phyloP scores from a whole-genome alignment of 2,329 filamentous ascomycete species.

The Fusarium avenaceum region DNA sequence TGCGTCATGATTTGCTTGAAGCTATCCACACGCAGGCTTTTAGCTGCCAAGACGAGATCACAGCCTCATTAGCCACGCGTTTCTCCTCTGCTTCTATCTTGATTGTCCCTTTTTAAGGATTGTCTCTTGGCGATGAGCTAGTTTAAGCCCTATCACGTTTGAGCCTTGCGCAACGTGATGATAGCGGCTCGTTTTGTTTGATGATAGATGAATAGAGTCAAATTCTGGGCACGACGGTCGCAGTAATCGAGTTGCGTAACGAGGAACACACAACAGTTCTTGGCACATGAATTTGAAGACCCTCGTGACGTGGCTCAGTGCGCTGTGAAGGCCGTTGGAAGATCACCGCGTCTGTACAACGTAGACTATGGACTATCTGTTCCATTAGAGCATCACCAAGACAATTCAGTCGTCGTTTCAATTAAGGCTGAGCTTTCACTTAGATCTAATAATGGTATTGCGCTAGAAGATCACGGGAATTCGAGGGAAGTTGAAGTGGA shows the following conservation, averaged over 20 bases:
- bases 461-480: not conserved
- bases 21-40: not conserved
- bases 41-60: conserved; percentile 30
- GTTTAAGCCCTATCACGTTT: conserved; percentile 28
- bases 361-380: not conserved
- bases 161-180: conserved; percentile 10
- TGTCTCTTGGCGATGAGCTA: conserved; percentile 18
- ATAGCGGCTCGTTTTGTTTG: conserved; percentile 1
- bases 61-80: conserved; percentile 43
- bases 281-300: conserved; percentile 4
- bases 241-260: conserved; percentile 15
- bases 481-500: not conserved
- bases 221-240: not conserved
- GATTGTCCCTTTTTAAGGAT: not conserved
- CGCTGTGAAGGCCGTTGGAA: not conserved
- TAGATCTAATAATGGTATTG: not conserved
- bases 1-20: conserved; percentile 15
- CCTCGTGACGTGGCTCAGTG: conserved; percentile 17
- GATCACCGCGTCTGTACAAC: not conserved
- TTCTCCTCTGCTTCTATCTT: not conserved
- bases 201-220: not conserved
- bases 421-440: conserved; percentile 8
- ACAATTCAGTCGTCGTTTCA: not conserved
- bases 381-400: conserved; percentile 5
- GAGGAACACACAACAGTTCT: not conserved